These are phyloP conservation scores for Delonix regia DNA, from an alignment of 306 rosid genomes.

Conservation along the genomic window DNA sequence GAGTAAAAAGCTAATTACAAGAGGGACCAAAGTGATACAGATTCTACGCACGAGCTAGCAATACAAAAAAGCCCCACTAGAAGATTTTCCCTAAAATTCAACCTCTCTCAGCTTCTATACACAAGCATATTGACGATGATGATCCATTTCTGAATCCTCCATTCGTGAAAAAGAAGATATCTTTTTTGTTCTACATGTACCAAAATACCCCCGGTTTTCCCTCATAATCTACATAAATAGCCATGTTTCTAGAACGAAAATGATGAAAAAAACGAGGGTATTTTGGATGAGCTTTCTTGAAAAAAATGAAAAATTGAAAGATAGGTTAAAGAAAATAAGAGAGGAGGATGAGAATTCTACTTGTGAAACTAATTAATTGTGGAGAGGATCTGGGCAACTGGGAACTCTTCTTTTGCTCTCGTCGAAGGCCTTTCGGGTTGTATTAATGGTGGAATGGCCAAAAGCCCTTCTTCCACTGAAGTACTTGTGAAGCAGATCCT, in stretches of 20 bases:
- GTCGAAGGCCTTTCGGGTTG: conserved; percentile 46
- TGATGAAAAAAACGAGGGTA: conserved; percentile 81
- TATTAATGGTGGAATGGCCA: conserved; percentile 19
- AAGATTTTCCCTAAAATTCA: conserved; percentile 22
- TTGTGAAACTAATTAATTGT: conserved; percentile 59
- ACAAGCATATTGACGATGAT: conserved; percentile 40
- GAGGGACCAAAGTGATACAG: conserved; percentile 26
- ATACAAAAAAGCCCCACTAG: conserved; percentile 24
- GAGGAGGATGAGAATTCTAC: conserved; percentile 33
- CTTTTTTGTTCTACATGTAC: conserved; percentile 31
- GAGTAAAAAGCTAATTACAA: conserved; percentile 7
- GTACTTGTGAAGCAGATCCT: conserved; percentile 62
- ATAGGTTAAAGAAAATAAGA: not conserved
- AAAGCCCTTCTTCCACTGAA: conserved; percentile 50
- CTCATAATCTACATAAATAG: conserved; percentile 39
- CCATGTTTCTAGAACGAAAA: conserved; percentile 18
- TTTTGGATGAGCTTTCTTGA: conserved; percentile 51
- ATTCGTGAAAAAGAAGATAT: conserved; percentile 1
- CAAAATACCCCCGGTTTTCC: conserved; percentile 94
- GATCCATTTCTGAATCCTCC: conserved; percentile 39
- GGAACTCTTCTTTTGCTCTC: conserved; percentile 82
- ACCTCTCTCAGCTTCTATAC: conserved; percentile 39
- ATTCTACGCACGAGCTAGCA: conserved; percentile 21
- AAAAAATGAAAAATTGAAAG: not conserved
- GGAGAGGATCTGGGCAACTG: conserved; percentile 99